Base-by-base conservation (phyloP, 2,329 filamentous ascomycete genomes). In the Penicillium sp. region DNA sequence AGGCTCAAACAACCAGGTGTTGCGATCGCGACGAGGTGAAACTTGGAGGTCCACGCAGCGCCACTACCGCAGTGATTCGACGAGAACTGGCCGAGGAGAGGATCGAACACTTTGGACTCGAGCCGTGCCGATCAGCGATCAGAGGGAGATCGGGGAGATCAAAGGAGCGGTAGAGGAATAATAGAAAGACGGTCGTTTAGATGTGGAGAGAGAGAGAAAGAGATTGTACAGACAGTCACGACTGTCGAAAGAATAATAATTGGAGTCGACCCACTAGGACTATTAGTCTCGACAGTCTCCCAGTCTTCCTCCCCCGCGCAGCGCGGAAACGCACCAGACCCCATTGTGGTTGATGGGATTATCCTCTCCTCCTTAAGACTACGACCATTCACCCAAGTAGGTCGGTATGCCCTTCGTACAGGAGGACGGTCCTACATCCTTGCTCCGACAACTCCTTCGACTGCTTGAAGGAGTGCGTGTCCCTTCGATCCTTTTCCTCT, bases 1-100 rank as follows among this genome's bases (percentile, higher is more conserved):
- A 57, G 64, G 48, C 52, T 59, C 57, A 57, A 57, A 60, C 35
- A 13, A 61, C 45, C 49, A 63, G 60, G 62, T 55, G 60, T 66
- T 65, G 63, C 49, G 51, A 66, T 66, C 58, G 38, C 55, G 53
- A 63, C 64, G 59, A 48, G 40, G 37, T 19, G 40, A 53, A 42
- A 53, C 26, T 56, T n/a, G 43, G 38, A 54, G 48, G 37, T n/a
- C 45, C 54, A 54, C 30, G 55, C 25, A 48, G 43, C 58, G 61
- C 60, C 51, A 62, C 60, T 59, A 51, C 62, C 38, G 59, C 43
- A 25, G 52, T 46, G 28, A 16, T 25, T 26, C 5, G 28, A 14
- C 25, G 25, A 16, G 35, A 4, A 30, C 8, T 25, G 33, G 26
- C 28, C 37, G 48, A 58, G 28, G 49, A 22, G 28, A 25, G 30